Base-by-base conservation (phyloP, 345 rosid species). In the Eucalyptus viminalis region DNA sequence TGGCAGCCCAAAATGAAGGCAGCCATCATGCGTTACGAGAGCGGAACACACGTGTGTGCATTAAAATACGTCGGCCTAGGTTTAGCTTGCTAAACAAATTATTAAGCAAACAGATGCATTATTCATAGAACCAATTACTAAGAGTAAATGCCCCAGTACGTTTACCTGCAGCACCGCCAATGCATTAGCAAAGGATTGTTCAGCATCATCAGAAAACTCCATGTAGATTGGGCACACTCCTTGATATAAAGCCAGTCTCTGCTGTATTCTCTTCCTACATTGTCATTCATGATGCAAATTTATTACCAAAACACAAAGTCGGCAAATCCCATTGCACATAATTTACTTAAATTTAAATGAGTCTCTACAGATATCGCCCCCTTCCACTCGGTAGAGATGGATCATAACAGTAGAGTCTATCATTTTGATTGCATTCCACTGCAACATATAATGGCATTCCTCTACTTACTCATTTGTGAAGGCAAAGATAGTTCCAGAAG, bases 121-220 rank as follows among this genome's bases (percentile, higher is more conserved):
- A 29, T 40, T 58, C 51, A 87, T 87, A 37, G 51, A 62, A 44
- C 8, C 50, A n/a, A 37, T 29, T 9, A 50, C 58, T 80, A 51
- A 11, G 7, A 25, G 37, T 24, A 58, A 62, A 54, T 60, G 72
- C 49, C n/a, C 44, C 37, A 31, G 54, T 29, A 85, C 21, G 13
- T 65, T 93, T 92, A 95, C 99, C 99, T 95, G 93, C 69, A 98
- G 92, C 91, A 96, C 87, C 86, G 91, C 93, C 89, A 98, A 93
- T 88, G 99, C 99, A 87, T 94, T 94, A 47, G 91, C 91, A 87
- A 98, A 98, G 40, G 99, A 96, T 69, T 96, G 96, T 92, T 98
- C 99, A 51, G 99, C 97, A 93, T 98, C 99, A 90, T 95, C 97
- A n/a, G 95, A 91, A 92, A 98, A 98, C 91, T 96, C 95, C 97